Base-by-base conservation (phyloP, 2,329 filamentous ascomycete genomes). In the Claviceps pusilla region DNA sequence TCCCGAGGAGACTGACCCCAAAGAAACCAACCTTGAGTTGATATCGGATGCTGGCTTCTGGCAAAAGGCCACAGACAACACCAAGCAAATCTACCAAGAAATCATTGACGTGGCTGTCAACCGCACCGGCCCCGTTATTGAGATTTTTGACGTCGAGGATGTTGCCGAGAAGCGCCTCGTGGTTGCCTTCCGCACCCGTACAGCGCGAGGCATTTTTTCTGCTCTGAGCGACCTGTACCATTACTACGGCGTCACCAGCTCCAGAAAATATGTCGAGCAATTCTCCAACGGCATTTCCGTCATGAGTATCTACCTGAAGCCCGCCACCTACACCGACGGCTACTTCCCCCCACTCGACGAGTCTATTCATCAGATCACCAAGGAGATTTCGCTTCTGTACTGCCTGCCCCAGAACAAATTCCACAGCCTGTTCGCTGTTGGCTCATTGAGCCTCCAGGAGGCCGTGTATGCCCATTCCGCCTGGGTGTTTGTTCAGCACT, bases 271-370 rank as follows among this genome's bases (percentile, higher is more conserved):
- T 66, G 87, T 98, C 50, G 88, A 98, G 73, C 93, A 97, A 72
- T 98, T 98, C 76, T 93, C 90, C 65, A 98, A 98, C 69, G 93
- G 93, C 58, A 94, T 96, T 68, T 95, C 89, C 14, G 86, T 97
- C 69, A 95, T 97, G 78, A 96, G 89, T 62, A 81, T 96, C 58
- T 98, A 98, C 71, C 78, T 98, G 57, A 84, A 86, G 60, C 89
- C 88, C 28, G 78, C 86, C 19, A 67, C 76, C 50, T 78, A 78
- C 59, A 69, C 77, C 29, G 72, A 80, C 42, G 71, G 77, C 46
- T 76, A 78, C 55, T 73, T 74, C 66, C 90, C 91, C 43, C 85
- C 89, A 0, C 89, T 97, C 61, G 89, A 96, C 64, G 86, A 91
- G 61, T 93, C 91, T 3, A 95, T 98, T 60, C 88, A 96, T 71